These are phyloP conservation scores for Glycine soja DNA, from an alignment of 306 rosid species.

Conservation along the genomic window DNA sequence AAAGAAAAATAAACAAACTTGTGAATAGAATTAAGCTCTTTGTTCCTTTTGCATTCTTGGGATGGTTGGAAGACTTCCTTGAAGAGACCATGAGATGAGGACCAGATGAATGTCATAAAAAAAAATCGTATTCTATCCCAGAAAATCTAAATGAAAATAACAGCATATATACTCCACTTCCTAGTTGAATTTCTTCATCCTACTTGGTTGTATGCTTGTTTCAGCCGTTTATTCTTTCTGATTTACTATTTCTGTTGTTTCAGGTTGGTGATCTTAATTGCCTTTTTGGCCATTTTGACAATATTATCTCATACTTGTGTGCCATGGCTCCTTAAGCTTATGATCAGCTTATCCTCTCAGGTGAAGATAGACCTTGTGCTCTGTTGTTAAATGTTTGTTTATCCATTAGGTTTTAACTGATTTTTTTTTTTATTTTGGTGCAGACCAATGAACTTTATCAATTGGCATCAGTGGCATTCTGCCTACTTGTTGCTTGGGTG, in stretches of 20 bases:
- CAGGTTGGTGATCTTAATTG: conserved; percentile 79
- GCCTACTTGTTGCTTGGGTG: conserved; percentile 98
- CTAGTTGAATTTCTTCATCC: conserved; percentile 9
- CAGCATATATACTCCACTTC: not conserved
- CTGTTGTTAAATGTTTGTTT: conserved; percentile 37
- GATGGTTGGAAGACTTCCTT: not conserved
- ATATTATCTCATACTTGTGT: conserved; percentile 82
- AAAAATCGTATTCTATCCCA: not conserved
- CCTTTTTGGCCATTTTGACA: conserved; percentile 78
- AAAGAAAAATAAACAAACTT: too few species aligned
- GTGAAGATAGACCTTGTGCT: conserved; percentile 55
- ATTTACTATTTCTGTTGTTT: conserved; percentile 39
- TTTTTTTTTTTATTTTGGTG: conserved; percentile 15
- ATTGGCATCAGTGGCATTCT: conserved; percentile 95
- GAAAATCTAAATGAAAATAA: not conserved
- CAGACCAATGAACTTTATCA: conserved; percentile 99
- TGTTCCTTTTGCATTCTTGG: too few species aligned
- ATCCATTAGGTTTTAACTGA: conserved; percentile 34
- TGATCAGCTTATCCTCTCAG: conserved; percentile 96
- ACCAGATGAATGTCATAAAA: conserved; percentile 2
- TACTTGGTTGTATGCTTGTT: conserved; percentile 37
- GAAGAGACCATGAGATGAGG: not conserved
- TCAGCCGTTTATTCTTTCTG: conserved; percentile 34
- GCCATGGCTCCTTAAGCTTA: conserved; percentile 93
- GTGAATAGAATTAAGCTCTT: too few species aligned